Base-by-base conservation (phyloP, 2,329 filamentous ascomycete genomes). In the Dactylellina cionopaga region DNA sequence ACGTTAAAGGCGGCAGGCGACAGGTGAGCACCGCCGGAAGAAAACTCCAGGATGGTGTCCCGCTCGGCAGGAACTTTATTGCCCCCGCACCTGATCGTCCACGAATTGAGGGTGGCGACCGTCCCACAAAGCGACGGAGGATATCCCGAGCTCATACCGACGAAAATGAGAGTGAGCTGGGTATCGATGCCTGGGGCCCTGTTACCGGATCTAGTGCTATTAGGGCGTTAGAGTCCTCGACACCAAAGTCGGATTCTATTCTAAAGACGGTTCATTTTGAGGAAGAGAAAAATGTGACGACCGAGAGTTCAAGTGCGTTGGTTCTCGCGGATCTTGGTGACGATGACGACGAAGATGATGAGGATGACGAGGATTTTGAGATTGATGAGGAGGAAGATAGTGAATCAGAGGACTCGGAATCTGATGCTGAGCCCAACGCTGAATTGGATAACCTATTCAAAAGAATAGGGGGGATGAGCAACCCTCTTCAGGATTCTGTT, bases 21-120 rank as follows among this genome's bases (percentile, higher is more conserved):
- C 75, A 76, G 59, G 76, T 77, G n/a, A 75, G 74, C 25, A 71
- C 59, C 1, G 70, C 41, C 4, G 76, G 76, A 31, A 69, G 75
- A 59, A 76, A 76, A 43, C 58, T 77, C 7, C 59, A 75, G 2
- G 76, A 77, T 41, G 76, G 76, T 37, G 75, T 74, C 5, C 75
- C 76, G 13, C 74, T 76, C 46, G 76, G 76, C 15, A 58, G 75
- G 37, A 52, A 64, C 6, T 76, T 75, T 35, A 56, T 76, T 15
- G 41, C 29, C 7, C 74, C 68, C n/a, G 76, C 76, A 5, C 74
- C 66, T 13, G 76, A 77, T 63, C 72, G 76, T 31, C 76, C 76
- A 29, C 51, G 25, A 10, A 59, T 71, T 24, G 22, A 41, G 24
- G 59, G 25, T 15, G 60, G 17, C n/a, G 59, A 64, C 15, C 66